Conservation (phyloP, 768 basidiomycete species). For the Termitomyces titanicus region DNA sequence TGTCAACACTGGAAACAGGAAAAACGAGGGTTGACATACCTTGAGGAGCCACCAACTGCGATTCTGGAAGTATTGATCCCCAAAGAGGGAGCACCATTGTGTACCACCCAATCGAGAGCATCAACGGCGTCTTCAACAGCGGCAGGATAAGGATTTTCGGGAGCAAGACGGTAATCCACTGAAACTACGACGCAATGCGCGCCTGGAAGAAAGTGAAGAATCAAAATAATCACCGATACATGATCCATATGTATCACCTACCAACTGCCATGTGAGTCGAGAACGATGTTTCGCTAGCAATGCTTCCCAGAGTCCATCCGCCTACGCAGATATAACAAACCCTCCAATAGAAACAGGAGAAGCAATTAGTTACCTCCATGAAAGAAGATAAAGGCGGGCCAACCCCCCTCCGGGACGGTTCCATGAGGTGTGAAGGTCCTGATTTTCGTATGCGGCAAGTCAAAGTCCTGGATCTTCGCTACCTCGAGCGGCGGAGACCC, state of each 20-base stretch:
- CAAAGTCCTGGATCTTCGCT: conserved; percentile 49
- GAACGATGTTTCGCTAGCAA: conserved; percentile 57
- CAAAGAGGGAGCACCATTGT: conserved; percentile 42
- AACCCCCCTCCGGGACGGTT: conserved; percentile 26
- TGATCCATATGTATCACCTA: conserved; percentile 22
- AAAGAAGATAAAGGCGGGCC: neutral
- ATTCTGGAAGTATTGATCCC: conserved; percentile 48
- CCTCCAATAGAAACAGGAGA: neutral
- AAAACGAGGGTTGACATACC: conserved; percentile 31
- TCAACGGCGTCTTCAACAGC: conserved; percentile 73
- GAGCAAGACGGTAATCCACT: conserved; percentile 71
- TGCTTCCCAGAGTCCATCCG: conserved; percentile 75
- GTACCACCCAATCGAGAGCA: conserved; percentile 56
- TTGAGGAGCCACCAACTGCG: conserved; percentile 72
- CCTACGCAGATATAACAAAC: conserved; percentile 32
- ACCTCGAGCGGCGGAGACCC: conserved; percentile 54
- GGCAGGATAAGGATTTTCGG: conserved; percentile 67
- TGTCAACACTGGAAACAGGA: neutral
- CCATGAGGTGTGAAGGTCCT: conserved; percentile 66
- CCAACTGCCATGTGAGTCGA: conserved; percentile 57
- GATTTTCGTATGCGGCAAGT: conserved; percentile 48
- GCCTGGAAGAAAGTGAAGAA: conserved; percentile 29
- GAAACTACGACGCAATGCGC: conserved; percentile 60
- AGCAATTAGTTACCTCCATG: neutral
- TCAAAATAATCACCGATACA: neutral